These are phyloP conservation scores for Meyerozyma sp. DNA, from an alignment of 1,139 yeast species.

Conservation along the genomic window DNA sequence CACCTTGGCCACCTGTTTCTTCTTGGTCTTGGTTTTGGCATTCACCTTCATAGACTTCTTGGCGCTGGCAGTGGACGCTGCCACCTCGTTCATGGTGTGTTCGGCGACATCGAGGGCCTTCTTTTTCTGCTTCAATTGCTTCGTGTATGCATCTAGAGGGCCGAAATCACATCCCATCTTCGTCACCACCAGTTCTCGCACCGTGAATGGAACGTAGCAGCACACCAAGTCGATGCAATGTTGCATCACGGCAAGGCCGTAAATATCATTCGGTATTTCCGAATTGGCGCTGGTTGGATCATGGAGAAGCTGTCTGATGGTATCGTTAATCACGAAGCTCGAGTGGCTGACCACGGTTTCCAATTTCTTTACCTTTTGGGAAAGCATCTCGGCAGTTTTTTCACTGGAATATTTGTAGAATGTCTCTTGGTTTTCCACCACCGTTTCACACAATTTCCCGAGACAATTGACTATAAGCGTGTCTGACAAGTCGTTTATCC, in stretches of 20 bases:
- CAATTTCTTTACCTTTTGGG: conserved; percentile 24
- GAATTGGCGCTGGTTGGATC: conserved; percentile 17
- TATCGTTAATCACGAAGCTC: conserved; percentile 7
- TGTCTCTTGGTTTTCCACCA: conserved; percentile 42
- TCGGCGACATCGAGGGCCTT: conserved; percentile 29
- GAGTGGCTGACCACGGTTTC: conserved; percentile 16
- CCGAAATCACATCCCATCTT: conserved; percentile 19
- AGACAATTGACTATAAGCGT: conserved; percentile 19
- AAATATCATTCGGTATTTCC: conserved; percentile 23
- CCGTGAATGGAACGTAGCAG: conserved; percentile 16
- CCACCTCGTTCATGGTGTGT: conserved; percentile 27
- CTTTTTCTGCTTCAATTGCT: conserved; percentile 20
- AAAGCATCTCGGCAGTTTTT: conserved; percentile 28
- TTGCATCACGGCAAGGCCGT: conserved; percentile 16
- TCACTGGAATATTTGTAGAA: conserved; percentile 41
- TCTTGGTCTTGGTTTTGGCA: conserved; percentile 12
- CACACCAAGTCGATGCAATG: conserved; percentile 28
- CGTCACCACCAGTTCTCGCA: conserved; percentile 13
- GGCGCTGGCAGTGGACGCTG: conserved; percentile 10
- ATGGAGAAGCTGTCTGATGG: conserved; percentile 14
- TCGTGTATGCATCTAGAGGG: conserved; percentile 24
- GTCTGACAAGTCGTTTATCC: conserved; percentile 23
- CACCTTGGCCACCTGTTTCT: conserved; percentile 22
- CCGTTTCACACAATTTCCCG: conserved; percentile 34
- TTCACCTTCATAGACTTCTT: conserved; percentile 1